These are phyloP conservation scores for Bruguiera parviflora DNA, from an alignment of 345 rosid species.

Conservation along the genomic window DNA sequence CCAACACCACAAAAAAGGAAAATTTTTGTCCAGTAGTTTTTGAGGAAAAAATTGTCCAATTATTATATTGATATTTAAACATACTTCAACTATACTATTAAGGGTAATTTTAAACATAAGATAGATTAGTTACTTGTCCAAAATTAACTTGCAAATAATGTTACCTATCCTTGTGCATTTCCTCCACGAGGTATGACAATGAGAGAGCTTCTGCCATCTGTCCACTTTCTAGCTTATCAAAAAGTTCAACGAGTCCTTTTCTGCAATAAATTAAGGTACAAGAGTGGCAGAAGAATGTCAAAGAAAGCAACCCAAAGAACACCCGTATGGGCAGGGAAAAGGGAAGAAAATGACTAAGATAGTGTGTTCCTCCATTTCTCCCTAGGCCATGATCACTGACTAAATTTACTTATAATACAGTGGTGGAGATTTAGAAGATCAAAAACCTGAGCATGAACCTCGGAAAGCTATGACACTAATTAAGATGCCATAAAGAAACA, in stretches of 20 bases:
- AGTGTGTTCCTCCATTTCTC: neutral
- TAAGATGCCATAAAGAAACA: neutral
- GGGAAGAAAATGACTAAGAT: neutral
- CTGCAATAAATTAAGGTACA: conserved; percentile 34
- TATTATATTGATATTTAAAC: too few species aligned
- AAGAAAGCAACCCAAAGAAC: neutral
- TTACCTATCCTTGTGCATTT: conserved; percentile 73
- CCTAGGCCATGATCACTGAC: neutral
- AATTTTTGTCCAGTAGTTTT: too few species aligned
- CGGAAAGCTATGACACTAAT: neutral
- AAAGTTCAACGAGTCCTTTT: conserved; percentile 67
- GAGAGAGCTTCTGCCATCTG: conserved; percentile 41
- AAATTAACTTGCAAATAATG: neutral
- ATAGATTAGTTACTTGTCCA: too few species aligned
- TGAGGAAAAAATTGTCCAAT: too few species aligned
- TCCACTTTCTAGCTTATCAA: conserved; percentile 67
- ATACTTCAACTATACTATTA: too few species aligned
- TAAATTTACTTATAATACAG: neutral
- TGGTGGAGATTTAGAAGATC: neutral
- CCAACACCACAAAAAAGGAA: too few species aligned
- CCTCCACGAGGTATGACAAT: conserved; percentile 46
- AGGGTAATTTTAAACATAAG: too few species aligned
- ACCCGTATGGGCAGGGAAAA: neutral
- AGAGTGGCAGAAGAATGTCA: neutral
- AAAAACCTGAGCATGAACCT: neutral